These are phyloP conservation scores for Myxozyma sirexii DNA, from an alignment of 805 yeast species.

Conservation along the genomic window DNA sequence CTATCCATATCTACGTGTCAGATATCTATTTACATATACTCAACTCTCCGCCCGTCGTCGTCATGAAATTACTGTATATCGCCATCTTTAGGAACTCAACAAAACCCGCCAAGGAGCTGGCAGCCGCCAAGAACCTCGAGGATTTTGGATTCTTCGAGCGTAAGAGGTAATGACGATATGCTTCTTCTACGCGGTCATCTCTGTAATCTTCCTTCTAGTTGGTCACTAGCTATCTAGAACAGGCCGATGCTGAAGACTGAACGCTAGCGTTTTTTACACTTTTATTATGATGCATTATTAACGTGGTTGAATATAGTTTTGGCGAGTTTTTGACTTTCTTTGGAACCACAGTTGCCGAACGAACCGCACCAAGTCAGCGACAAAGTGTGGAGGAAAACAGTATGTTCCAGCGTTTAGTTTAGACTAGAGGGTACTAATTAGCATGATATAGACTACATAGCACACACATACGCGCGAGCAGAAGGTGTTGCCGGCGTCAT, in stretches of 20 bases:
- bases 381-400: constrained; percentile 83
- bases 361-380: constrained; percentile 88
- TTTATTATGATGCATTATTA: not conserved
- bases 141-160: constrained; percentile 90
- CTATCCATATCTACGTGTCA: not conserved
- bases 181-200: not conserved
- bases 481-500: constrained; percentile 93
- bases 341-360: constrained; percentile 82
- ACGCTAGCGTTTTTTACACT: too few species aligned
- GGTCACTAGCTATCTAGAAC: too few species aligned
- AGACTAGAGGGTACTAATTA: not conserved
- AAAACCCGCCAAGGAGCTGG: constrained; percentile 64
- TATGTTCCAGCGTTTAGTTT: not conserved
- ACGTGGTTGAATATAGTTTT: constrained; percentile 49
- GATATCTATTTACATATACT: too few species aligned
- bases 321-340: constrained; percentile 95
- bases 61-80: constrained; percentile 84
- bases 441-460: constrained; percentile 58
- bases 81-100: constrained; percentile 73
- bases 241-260: too few species aligned
- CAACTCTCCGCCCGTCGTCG: not conserved
- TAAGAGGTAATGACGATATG: constrained; percentile 44
- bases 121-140: constrained; percentile 78
- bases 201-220: too few species aligned
- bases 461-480: constrained; percentile 85